Evolutionary conservation across 2,329 filamentous ascomycete genomes (phyloP), one percentile per base, ranked within the genome.

Genomic region (Fusarium anthophilum): DNA sequence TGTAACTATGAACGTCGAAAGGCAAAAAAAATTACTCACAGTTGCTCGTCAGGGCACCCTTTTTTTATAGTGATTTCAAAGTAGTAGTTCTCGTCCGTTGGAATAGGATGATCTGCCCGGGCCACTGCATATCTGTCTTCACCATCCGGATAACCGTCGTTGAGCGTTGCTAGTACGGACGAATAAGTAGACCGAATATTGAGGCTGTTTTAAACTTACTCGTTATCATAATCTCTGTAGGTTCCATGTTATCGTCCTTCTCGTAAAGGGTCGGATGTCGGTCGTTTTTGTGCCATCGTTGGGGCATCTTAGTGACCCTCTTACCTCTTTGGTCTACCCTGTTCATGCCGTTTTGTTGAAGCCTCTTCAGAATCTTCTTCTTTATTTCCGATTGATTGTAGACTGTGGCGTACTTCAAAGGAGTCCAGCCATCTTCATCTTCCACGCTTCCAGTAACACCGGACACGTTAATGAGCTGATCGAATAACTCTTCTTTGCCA

Each of bases 181-280:
- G 0, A 26, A 18, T 45, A 1, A 45, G 11, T 6, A 26, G 3
- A 18, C 2, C 0, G 7, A 20, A 9, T 18, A 18, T 18, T 0
- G 11, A 45, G 11, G 17, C 0, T 45, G 17, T 1, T 2, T 30
- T 0, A 30, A 1, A 12, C 43, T 26, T 26, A 45, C 43, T 45
- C 11, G n/a, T 45, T 45, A 26, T 13, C n/a, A 0, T 20, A 4
- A 45, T 45, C 43, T 45, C 11, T 26, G 0, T 26, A 13, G 17
- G 43, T 3, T 45, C 11, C 11, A 11, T 5, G 17, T 6, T 18
- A 45, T 26, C 17, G 17, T 45, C n/a, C 17, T 45, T 26, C 43
- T 45, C 1, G 17, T 20, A 26, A 26, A 45, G n/a, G 11, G 17
- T 4, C 43, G 43, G 43, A 45, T 45, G 43, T 26, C 43, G 17